Evolutionary conservation across 495 filamentous ascomycete genomes (phyloP).

Genomic region (Viridothelium virens): DNA sequence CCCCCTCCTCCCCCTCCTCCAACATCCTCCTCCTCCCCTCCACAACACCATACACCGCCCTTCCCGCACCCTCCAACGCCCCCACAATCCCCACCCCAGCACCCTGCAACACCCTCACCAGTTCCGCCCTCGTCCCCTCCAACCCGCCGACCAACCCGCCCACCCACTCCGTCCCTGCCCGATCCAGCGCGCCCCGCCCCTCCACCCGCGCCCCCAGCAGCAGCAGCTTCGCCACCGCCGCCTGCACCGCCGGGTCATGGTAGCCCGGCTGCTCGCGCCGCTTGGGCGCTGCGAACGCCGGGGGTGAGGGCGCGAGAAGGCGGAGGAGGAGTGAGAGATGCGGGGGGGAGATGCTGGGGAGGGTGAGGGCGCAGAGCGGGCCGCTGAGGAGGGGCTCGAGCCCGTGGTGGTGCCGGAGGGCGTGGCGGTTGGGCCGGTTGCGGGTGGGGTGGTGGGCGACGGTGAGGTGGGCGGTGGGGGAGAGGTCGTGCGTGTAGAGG

Average conservation of each 20-base stretch:
- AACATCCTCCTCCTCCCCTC: conserved; percentile 69
- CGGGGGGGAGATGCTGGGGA: conserved; percentile 72
- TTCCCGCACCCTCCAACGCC: conserved; percentile 65
- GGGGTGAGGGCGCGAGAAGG: conserved; percentile 62
- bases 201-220: conserved; percentile 77
- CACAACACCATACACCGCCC: conserved; percentile 74
- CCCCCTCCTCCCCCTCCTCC: conserved; percentile 59
- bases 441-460: conserved; percentile 47
- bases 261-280: conserved; percentile 68
- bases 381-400: conserved; percentile 72
- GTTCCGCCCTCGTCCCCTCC: conserved; percentile 70
- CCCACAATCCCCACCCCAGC: conserved; percentile 66
- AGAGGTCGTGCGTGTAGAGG: conserved; percentile 70
- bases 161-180: conserved; percentile 71
- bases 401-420: conserved; percentile 37
- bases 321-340: conserved; percentile 72
- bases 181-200: conserved; percentile 75
- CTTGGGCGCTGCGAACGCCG: conserved; percentile 67
- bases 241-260: conserved; percentile 66
- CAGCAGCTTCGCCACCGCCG: conserved; percentile 75
- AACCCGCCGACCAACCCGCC: conserved; percentile 75
- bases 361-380: conserved; percentile 68
- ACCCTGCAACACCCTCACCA: conserved; percentile 68
- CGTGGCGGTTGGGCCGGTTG: conserved; percentile 28
- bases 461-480: conserved; percentile 55